A percentile compares a stretch with the other conserved stretches of the same genome.
Conservation (phyloP, 192 early-diverging fungal genomes). For the Coemansia sp. region DNA sequence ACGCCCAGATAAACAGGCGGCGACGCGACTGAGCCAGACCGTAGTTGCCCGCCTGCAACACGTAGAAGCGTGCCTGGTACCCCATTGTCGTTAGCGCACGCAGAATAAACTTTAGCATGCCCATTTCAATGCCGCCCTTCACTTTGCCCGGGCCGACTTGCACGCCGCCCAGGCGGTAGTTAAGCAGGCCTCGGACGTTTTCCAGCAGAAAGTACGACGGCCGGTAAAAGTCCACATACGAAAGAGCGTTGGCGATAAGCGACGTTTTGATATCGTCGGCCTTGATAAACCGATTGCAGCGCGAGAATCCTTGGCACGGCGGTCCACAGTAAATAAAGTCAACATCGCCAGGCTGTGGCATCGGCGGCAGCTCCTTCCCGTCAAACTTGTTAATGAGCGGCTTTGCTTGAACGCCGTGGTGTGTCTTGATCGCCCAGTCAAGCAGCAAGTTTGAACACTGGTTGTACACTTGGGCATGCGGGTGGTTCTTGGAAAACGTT, state of each 20-base stretch:
- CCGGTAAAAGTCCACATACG: constrained; percentile 70
- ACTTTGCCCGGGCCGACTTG: constrained; percentile 54
- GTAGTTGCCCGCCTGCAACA: constrained; percentile 66
- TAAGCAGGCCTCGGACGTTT: constrained; percentile 65
- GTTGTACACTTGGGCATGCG: constrained; percentile 60
- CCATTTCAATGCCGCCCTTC: constrained; percentile 61
- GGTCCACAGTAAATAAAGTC: constrained; percentile 76
- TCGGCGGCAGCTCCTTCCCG: constrained; percentile 41
- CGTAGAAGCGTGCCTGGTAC: constrained; percentile 64
- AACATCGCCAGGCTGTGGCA: constrained; percentile 64
- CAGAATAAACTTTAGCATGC: constrained; percentile 68
- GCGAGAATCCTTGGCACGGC: constrained; percentile 71
- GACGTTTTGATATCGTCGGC: constrained; percentile 69
- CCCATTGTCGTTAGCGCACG: constrained; percentile 64
- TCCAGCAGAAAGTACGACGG: constrained; percentile 68
- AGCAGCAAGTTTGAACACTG: constrained; percentile 65
- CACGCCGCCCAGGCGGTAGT: constrained; percentile 61
- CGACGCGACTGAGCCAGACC: constrained; percentile 66
- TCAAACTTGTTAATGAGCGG: constrained; percentile 48
- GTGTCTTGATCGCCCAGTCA: constrained; percentile 60
- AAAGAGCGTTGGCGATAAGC: constrained; percentile 62
- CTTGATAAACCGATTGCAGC: constrained; percentile 61
- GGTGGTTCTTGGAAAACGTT: constrained; percentile 66
- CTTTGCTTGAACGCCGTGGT: constrained; percentile 33
- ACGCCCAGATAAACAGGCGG: constrained; percentile 67